Evolutionary conservation across 805 yeast species (phyloP), one percentile per base, ranked within the genome.

Genomic region (Yarrowia osloensis): DNA sequence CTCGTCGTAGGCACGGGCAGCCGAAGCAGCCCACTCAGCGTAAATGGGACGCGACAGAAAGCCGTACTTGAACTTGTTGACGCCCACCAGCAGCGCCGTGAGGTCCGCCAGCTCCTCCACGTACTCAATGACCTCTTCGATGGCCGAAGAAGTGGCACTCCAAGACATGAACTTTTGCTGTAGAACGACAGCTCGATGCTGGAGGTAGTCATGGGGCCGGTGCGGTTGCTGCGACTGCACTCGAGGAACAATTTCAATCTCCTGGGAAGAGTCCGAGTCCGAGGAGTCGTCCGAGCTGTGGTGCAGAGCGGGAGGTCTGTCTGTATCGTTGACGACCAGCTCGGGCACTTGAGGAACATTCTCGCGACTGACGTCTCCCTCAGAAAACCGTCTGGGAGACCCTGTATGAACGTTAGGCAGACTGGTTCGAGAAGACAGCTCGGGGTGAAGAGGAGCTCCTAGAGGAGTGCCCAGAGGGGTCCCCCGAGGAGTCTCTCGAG

Each of bases 141-240:
- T 72, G 0, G 85, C 84, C 2, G 83, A 79, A 67, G 80, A 79
- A 1, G 84, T 74, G 1, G 86, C 86, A 70, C 81, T 83, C 86
- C 86, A 84, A 66, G 82, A 77, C 70, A 84, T 72, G 67, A 68
- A 78, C 77, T 67, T 80, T 80, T 67, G 78, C 71, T 65, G 66
- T 12, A 68, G 65, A 69, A 70, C 70, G 8, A 49, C 50, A 17
- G 52, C 62, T 33, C 39, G 71, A 19, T 75, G 77, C 42, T 74
- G 75, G 6, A 39, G 54, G 7, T 54, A 29, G 47, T 50, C 46
- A 5, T 26, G 49, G 3, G 65, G 52, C 26, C n/a, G 37, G 19
- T 40, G 49, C 26, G 4, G 39, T 5, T 17, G 39, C 19, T 12
- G 35, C 9, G 47, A 37, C 17, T 13, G 57, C 3, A 17, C 28